Percentiles rank a stretch among this genome's conserved stretches.
Conservation (phyloP, 176 grass and related monocot genomes). For the Saccharum officinarum region DNA sequence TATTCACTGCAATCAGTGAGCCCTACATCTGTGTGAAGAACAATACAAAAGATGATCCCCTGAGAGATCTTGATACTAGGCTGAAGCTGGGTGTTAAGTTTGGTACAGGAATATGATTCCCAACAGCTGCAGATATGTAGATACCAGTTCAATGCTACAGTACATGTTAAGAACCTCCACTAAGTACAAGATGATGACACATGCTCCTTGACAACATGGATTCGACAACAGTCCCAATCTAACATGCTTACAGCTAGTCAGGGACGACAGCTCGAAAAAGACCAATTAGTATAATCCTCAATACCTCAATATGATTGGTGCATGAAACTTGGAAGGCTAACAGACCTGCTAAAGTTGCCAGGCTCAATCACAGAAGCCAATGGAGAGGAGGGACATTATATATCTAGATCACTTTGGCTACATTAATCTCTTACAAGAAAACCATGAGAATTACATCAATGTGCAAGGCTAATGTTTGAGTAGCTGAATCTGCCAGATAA, state of each 20-base stretch:
- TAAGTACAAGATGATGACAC: constrained; percentile 3
- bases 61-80: not conserved
- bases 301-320: not conserved
- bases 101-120: constrained; percentile 15
- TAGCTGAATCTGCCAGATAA: not conserved
- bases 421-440: not conserved
- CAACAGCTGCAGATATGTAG: not conserved
- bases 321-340: not conserved
- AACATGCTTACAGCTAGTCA: not conserved
- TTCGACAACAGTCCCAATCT: not conserved
- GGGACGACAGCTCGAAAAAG: not conserved
- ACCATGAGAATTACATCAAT: not conserved
- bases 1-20: constrained; percentile 15
- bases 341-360: not conserved
- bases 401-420: not conserved
- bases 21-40: not conserved
- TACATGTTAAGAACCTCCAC: constrained; percentile 24
- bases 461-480: not conserved
- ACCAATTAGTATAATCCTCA: not conserved
- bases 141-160: not conserved
- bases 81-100: not conserved
- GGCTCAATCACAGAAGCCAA: not conserved
- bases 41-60: constrained; percentile 17
- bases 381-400: not conserved
- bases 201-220: not conserved